A percentile compares a stretch with the other conserved stretches of the same genome.
Conservation (phyloP, 257 asterid species). For the Verbascum thapsus region DNA sequence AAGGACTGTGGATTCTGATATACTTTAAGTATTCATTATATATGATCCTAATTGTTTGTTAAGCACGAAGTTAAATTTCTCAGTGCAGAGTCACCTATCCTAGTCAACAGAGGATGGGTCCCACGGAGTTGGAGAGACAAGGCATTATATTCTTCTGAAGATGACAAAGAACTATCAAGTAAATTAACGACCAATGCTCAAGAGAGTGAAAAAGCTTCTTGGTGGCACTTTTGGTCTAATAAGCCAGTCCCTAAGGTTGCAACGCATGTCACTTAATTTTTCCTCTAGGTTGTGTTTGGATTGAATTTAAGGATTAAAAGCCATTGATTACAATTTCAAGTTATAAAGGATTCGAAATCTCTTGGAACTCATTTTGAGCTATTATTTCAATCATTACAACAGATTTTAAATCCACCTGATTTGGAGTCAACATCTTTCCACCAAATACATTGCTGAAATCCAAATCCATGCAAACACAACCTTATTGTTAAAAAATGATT, state of each 20-base stretch:
- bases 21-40: slow-evolving; percentile 22
- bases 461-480: no score
- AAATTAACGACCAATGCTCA: slow-evolving; percentile 39
- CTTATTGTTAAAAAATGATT: slow-evolving; percentile 17
- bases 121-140: slow-evolving; percentile 95
- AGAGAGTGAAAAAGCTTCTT: slow-evolving; percentile 45
- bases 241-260: slow-evolving; percentile 48
- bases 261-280: no score
- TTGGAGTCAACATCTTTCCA: no score
- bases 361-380: no score
- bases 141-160: slow-evolving; percentile 44
- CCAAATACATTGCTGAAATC: no score
- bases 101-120: slow-evolving; percentile 99
- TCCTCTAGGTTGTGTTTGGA: no score
- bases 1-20: background rate
- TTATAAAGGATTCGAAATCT: no score
- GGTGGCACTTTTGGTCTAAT: slow-evolving; percentile 69
- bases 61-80: slow-evolving; percentile 34
- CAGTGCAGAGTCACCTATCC: slow-evolving; percentile 70
- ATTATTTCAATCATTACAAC: no score
- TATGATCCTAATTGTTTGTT: slow-evolving; percentile 21
- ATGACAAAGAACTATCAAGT: slow-evolving; percentile 33
- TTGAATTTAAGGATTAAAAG: no score
- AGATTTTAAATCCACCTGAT: no score
- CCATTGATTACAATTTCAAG: no score